Evolutionary conservation across 2,329 filamentous ascomycete genomes (phyloP).

Genomic region (Neurospora sp.): DNA sequence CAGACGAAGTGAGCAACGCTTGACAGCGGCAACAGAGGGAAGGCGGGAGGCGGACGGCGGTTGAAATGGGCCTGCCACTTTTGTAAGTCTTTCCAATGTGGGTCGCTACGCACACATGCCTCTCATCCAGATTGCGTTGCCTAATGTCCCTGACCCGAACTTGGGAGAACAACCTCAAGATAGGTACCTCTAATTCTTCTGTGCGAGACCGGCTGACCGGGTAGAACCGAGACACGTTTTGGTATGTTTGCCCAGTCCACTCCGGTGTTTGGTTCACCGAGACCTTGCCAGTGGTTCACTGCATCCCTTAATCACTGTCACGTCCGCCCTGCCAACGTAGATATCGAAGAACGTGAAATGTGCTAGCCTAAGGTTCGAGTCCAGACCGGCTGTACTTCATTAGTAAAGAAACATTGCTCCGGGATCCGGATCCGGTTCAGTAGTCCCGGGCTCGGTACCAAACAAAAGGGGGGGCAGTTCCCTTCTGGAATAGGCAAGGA

Average conservation of each 20-base stretch:
- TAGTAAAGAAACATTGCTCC: not conserved
- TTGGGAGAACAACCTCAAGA: not conserved
- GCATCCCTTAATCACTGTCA: not conserved
- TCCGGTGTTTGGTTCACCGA: not conserved
- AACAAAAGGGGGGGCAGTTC: not conserved
- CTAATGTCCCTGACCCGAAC: not conserved
- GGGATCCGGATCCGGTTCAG: not conserved
- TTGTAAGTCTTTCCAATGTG: not conserved
- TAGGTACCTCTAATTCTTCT: not conserved
- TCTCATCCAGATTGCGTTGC: not conserved
- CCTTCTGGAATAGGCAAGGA: not conserved
- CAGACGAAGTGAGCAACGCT: not conserved
- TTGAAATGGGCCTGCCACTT: not conserved
- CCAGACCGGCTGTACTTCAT: not conserved
- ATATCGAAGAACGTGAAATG: not conserved
- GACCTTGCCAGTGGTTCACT: not conserved
- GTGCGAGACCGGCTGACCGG: not conserved
- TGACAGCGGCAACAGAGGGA: not conserved
- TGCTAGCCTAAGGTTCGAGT: not conserved
- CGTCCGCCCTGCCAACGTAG: not conserved
- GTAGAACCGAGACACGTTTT: not conserved
- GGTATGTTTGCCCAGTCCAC: not conserved
- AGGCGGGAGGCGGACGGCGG: not conserved
- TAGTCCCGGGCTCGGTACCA: not conserved
- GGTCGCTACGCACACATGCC: not conserved